Evolutionary conservation across 1,284 basidiomycete genomes (phyloP), one percentile per base, ranked within the genome.

Genomic region (Cryptococcus sp.): DNA sequence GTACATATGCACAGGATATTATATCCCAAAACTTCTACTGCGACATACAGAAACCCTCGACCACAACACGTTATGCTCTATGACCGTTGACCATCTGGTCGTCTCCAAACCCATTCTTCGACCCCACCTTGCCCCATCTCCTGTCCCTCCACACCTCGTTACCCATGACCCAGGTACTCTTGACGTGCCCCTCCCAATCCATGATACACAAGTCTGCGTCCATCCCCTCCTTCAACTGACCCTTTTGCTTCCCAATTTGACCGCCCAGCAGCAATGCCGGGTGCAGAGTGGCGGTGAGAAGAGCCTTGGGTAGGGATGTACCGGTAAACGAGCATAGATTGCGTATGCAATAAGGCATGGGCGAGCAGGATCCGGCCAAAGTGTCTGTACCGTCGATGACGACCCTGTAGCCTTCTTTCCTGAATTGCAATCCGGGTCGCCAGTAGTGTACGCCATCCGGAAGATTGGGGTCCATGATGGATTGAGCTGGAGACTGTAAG

Each of bases 401-500:
- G 34, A 94, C 80, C 61, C 80, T 83, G 56, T 84, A 80, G 11
- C 90, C 89, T 52, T 84, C 79, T 66, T 93, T 92, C 48, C 84
- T 77, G 63, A 92, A 83, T 58, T 82, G 80, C 58, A 87, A 84
- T 5, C 60, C 63, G 1, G 51, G 48, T 31, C 89, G 81, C 89
- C 91, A 94, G 62, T 85, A 81, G 68, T 93, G 85, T 23, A 86
- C 73, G 9, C 90, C 91, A 63, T 94, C 87, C 31, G 80, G 78
- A 35, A 91, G 79, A 59, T 83, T 76, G 2, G 89, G 90, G 70
- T 94, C 89, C 42, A 94, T 78, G 58, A 90, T 84, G 60, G 85
- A 85, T 43, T 58, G 58, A 24, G 55, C 55, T 58, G 45, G 26
- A 31, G 43, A 38, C 16, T n/a, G 9, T 34, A 39, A 40, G 16